Base-by-base conservation (phyloP, 305 asterid genomes). In the Striga hermonthica region DNA sequence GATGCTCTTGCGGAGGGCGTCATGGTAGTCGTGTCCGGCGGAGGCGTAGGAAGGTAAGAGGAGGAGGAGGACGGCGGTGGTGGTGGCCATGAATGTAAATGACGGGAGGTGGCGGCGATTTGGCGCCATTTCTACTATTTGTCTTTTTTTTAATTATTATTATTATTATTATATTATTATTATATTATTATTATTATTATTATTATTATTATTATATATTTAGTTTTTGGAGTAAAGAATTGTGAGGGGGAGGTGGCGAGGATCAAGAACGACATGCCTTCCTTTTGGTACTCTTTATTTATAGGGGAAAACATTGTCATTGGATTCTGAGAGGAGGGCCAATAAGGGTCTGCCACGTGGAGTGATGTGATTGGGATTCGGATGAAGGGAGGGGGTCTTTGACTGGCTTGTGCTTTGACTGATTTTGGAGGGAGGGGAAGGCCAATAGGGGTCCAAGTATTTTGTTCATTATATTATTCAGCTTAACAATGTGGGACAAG, bases 1-100 rank as follows among this genome's bases (percentile, higher is more conserved):
- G 22, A 90, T 83, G 82, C 97, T 82, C 73, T 90, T 90, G 2
- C 79, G 83, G 57, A 90, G 95, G 13, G 96, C 96, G 45, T 84
- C 96, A 36, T 73, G 79, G 89, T 90, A 90, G 72, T 90, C 73
- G 28, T 85, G 95, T 49, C 77, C 75, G 13, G 50, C 39, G 35
- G 9, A 4, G 64, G 61, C 10, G 37, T 44, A 54, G 28, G 63
- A 7, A 47, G 38, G 65, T 45, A 45, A 39, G 56, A 75, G 65
- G 59, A 76, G 65, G 77, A 74, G 47, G 64, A 75, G 13, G 68
- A 41, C 35, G 66, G 65, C 6, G 73, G 69, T 35, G 67, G 68
- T 62, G 47, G 78, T 11, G 37, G 70, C 14, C 64, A 71, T 70
- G 53, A 71, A 70, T 52, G 68, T 62, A 75, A 16, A 70, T 13